Evolutionary conservation across 352 stramenopile genomes (phyloP).

Genomic region (Halophytophthora batemanensis): DNA sequence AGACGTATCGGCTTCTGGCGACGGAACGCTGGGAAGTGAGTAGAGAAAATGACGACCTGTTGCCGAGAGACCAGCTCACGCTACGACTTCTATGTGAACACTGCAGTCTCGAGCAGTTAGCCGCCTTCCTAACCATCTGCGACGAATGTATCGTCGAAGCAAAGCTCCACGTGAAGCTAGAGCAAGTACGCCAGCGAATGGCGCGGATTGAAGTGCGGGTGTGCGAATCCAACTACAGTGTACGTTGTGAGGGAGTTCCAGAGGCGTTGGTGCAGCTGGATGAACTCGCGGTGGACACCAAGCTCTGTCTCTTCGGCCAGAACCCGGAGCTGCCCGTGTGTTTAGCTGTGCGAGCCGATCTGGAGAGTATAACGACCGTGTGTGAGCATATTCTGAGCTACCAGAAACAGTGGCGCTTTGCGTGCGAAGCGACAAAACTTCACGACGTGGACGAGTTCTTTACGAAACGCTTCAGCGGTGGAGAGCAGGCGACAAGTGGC

Average conservation of each 20-base stretch:
- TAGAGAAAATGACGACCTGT: background rate
- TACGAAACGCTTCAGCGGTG: conserved; percentile 17
- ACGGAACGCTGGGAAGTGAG: background rate
- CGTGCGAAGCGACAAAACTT: conserved; percentile 46
- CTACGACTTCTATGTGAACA: conserved; percentile 24
- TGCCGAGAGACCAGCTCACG: conserved; percentile 15
- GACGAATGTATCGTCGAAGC: conserved; percentile 56
- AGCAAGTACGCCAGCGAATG: conserved; percentile 32
- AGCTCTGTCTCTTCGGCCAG: conserved; percentile 37
- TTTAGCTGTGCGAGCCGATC: conserved; percentile 24
- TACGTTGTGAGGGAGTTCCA: conserved; percentile 30
- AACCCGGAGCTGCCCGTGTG: conserved; percentile 40
- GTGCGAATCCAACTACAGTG: conserved; percentile 37
- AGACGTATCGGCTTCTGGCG: conserved; percentile 20
- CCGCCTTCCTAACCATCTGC: conserved; percentile 27
- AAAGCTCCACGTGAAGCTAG: conserved; percentile 34
- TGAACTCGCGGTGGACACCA: conserved; percentile 28
- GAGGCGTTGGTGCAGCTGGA: conserved; percentile 32
- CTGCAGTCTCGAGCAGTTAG: conserved; percentile 12
- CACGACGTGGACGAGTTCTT: conserved; percentile 69
- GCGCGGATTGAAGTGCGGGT: conserved; percentile 26
- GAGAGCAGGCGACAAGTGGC: conserved; percentile 1
- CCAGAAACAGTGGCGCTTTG: conserved; percentile 37
- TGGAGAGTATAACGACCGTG: conserved; percentile 27
- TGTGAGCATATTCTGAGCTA: conserved; percentile 41